Evolutionary conservation across 1,139 yeast species (phyloP), one percentile per base, ranked within the genome.

Genomic region (Hansenula sp.): DNA sequence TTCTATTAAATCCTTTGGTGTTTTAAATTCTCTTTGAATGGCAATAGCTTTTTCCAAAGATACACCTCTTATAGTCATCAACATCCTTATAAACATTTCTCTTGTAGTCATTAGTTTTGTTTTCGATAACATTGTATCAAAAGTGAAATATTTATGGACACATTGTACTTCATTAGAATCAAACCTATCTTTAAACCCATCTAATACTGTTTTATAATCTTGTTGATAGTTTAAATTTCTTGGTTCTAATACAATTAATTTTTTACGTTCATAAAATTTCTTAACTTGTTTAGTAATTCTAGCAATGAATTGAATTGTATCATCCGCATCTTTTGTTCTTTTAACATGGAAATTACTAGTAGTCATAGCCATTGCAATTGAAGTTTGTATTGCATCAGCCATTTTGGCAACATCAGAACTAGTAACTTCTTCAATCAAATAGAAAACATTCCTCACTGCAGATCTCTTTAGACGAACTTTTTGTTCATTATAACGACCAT

Each of bases 401-500:
- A 77, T 78, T n/a, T 36, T 36, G 12, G 70, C 66, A 3, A 68
- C 55, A 36, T 68, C 73, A 4, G 62, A 57, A n/a, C 70, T 57
- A 24, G 75, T 72, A 4, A 75, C 75, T 46, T 87, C 95, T 58
- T 94, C 99, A n/a, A 94, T 77, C 3, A 94, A 60, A 53, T 92
- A 94, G 50, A 79, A 82, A 34, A 82, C 75, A 50, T 84, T 74
- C 26, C 68, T 68, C 58, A 90, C 67, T 0, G 85, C 87, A 0
- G 94, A 75, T 56, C 80, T 75, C 38, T 71, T 73, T 44, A 92
- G 66, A 40, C 99, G 72, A 21, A 72, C 66, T 57, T 92, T 90
- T 57, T 92, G 99, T 58, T 92, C 98, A 45, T 71, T 68, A 51
- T 79, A 90, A 39, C 99, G 68, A 4, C 96, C 96, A 62, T 92